Evolutionary conservation across 2,329 filamentous ascomycete genomes (phyloP).

Genomic region (Penicillium thymicola): DNA sequence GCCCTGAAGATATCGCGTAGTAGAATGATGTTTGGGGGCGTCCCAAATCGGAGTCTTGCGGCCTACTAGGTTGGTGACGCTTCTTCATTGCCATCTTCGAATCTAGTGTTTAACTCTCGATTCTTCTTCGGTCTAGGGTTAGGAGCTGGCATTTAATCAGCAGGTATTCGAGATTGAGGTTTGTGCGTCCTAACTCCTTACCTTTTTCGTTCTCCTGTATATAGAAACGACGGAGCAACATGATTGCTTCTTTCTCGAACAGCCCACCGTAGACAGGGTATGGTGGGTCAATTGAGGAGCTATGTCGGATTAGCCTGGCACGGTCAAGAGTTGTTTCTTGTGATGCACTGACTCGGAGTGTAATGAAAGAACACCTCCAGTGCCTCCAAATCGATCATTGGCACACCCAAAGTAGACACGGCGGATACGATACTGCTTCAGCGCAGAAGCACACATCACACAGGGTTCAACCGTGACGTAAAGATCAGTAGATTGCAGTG

Average conservation of each 20-base stretch:
- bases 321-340: background rate
- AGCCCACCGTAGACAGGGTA: slow-evolving; percentile 84
- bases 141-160: slow-evolving; percentile 47
- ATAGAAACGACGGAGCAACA: slow-evolving; percentile 88
- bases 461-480: slow-evolving; percentile 99
- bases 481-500: slow-evolving; percentile 71
- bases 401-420: slow-evolving; percentile 92
- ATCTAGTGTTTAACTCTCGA: slow-evolving; percentile 60
- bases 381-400: slow-evolving; percentile 96
- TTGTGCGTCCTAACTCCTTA: slow-evolving; percentile 30
- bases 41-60: background rate
- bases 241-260: slow-evolving; percentile 88
- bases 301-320: slow-evolving; percentile 30
- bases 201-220: slow-evolving; percentile 96
- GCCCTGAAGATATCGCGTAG: background rate
- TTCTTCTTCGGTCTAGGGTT: slow-evolving; percentile 64
- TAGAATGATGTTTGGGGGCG: background rate
- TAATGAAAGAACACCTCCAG: slow-evolving; percentile 85
- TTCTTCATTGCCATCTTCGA: slow-evolving; percentile 31
- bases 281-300: slow-evolving; percentile 69
- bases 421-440: slow-evolving; percentile 82
- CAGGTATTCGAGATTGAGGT: background rate
- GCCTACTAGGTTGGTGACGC: background rate
- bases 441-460: slow-evolving; percentile 94
- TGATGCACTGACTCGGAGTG: slow-evolving; percentile 60